Evolutionary conservation across 495 filamentous ascomycete genomes (phyloP).

Genomic region (Jackrogersella minutella): DNA sequence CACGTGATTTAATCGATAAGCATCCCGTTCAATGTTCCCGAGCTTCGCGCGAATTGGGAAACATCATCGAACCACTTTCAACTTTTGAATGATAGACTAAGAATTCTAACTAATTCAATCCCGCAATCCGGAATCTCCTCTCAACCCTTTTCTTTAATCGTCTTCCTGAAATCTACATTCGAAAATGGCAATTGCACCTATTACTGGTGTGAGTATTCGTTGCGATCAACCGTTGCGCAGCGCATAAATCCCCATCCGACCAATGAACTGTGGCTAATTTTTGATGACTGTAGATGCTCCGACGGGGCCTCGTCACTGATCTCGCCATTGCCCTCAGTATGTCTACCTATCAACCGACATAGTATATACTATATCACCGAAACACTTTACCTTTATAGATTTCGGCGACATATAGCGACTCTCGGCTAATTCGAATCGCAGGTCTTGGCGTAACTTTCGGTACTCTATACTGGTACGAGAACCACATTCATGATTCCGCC

Average conservation of each 20-base stretch:
- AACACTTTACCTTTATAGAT: neutral
- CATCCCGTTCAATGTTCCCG: neutral
- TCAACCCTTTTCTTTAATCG: constrained; percentile 2
- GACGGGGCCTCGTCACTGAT: constrained; percentile 57
- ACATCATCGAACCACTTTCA: constrained; percentile 33
- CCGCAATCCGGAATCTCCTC: neutral
- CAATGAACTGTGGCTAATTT: constrained; percentile 17
- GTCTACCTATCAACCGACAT: constrained; percentile 27
- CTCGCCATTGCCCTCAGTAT: constrained; percentile 55
- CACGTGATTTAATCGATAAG: constrained; percentile 28
- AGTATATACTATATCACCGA: neutral
- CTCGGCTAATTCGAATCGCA: constrained; percentile 33
- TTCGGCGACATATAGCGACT: neutral
- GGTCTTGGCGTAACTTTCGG: constrained; percentile 55
- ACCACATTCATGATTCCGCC: neutral
- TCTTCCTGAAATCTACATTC: constrained; percentile 31
- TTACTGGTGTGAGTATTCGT: constrained; percentile 50
- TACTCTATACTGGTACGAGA: constrained; percentile 57
- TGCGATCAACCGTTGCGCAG: constrained; percentile 21
- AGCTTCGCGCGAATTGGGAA: constrained; percentile 31
- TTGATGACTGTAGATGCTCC: constrained; percentile 54
- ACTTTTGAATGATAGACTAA: neutral
- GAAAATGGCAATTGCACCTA: constrained; percentile 55
- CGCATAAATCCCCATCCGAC: neutral
- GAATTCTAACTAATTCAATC: constrained; percentile 3